Conservation (phyloP, 495 filamentous ascomycete genomes). For the Daldinia decipiens region DNA sequence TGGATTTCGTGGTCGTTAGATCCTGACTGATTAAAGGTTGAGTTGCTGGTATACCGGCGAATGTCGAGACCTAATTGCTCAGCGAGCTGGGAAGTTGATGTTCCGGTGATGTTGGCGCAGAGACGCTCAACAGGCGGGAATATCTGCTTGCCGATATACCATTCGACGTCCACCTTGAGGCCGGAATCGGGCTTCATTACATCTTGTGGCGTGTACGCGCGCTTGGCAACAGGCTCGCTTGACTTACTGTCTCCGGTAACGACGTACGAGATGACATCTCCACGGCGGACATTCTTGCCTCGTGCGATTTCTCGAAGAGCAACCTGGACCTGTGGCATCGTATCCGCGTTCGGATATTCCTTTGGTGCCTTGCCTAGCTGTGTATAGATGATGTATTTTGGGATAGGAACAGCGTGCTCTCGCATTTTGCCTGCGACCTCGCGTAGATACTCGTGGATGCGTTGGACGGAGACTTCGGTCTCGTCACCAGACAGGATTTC, state of each 20-base stretch:
- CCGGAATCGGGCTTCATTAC: slow-evolving; percentile 78
- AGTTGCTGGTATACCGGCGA: slow-evolving; percentile 80
- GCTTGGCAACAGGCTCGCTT: slow-evolving; percentile 81
- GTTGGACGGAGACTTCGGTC: slow-evolving; percentile 84
- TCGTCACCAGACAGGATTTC: slow-evolving; percentile 95
- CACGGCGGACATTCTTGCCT: slow-evolving; percentile 86
- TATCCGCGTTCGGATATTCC: slow-evolving; percentile 90
- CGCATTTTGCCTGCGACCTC: slow-evolving; percentile 86
- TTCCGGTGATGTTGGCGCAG: slow-evolving; percentile 93
- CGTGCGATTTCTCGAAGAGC: slow-evolving; percentile 86
- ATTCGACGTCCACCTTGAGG: slow-evolving; percentile 88
- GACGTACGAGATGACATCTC: slow-evolving; percentile 95
- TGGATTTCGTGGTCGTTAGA: slow-evolving; percentile 75
- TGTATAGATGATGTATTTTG: slow-evolving; percentile 96
- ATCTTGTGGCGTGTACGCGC: slow-evolving; percentile 87
- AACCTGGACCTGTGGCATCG: slow-evolving; percentile 98
- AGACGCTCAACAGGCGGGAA: slow-evolving; percentile 98
- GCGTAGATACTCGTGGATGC: slow-evolving; percentile 91
- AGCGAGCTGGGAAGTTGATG: slow-evolving; percentile 85
- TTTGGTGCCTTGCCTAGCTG: slow-evolving; percentile 94
- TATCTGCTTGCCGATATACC: slow-evolving; percentile 98
- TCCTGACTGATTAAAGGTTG: slow-evolving; percentile 57
- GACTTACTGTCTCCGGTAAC: slow-evolving; percentile 82
- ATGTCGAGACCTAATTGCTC: slow-evolving; percentile 93
- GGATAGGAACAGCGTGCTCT: slow-evolving; percentile 71